phyloP scores from a whole-genome alignment of 208 protist species.

The Acanthamoeba culbertsoni region DNA sequence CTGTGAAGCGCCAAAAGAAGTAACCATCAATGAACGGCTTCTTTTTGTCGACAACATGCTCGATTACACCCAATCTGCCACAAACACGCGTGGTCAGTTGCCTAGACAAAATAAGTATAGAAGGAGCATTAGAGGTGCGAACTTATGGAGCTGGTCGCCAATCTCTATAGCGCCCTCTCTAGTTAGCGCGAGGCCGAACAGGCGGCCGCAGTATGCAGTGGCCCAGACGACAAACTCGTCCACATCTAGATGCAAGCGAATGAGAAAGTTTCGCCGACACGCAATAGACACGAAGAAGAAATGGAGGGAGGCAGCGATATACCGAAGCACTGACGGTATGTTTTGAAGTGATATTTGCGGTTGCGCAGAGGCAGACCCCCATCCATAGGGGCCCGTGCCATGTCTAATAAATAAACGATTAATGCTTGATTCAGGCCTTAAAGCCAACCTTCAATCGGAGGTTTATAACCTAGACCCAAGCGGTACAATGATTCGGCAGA shows the following conservation, averaged over 20 bases:
- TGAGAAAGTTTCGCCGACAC: neutral
- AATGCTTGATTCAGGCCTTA: too few relatives aligned
- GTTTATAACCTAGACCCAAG: too few relatives aligned
- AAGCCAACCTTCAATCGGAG: too few relatives aligned
- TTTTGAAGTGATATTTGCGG: neutral
- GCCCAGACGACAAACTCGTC: neutral
- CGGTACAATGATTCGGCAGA: too few relatives aligned
- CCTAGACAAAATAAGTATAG: neutral
- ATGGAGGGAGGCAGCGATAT: neutral
- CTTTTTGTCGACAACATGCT: neutral
- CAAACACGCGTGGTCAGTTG: neutral
- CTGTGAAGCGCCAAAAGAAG: neutral
- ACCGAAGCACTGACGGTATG: slow-evolving; percentile 6
- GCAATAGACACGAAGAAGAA: neutral
- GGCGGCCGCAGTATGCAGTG: neutral
- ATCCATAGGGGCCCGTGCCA: neutral
- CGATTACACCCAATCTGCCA: neutral
- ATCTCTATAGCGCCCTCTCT: neutral
- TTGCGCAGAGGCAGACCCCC: neutral
- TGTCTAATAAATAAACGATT: too few relatives aligned
- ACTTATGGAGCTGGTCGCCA: neutral
- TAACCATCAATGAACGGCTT: neutral
- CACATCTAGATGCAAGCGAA: neutral
- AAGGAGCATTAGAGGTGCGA: neutral
- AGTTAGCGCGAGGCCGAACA: neutral